A percentile compares a stretch with the other conserved stretches of the same genome.
These are phyloP conservation scores for Abelmoschus esculentus DNA, from an alignment of 345 rosid genomes.

Conservation along the genomic window DNA sequence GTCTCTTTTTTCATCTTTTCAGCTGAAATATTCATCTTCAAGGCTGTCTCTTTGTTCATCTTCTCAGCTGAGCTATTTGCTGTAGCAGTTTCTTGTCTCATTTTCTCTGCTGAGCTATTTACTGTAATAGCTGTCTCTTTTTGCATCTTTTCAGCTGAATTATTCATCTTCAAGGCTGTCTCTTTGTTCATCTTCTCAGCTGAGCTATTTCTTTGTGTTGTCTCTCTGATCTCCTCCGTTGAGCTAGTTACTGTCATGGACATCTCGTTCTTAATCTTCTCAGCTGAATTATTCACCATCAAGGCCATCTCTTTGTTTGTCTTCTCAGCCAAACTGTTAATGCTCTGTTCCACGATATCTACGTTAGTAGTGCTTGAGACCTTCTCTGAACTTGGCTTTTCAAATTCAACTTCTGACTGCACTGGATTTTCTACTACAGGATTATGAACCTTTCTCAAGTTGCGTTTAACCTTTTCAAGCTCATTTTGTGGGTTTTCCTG, in stretches of 20 bases:
- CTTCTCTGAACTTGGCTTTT: slow-evolving; percentile 44
- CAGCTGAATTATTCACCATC: slow-evolving; percentile 18
- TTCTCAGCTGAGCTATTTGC: too few species aligned
- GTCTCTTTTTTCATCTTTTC: too few species aligned
- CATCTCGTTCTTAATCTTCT: slow-evolving; percentile 23
- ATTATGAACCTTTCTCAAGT: slow-evolving; percentile 80
- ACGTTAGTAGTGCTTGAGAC: slow-evolving; percentile 23
- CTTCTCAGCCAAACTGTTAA: slow-evolving; percentile 25
- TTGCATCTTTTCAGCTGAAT: too few species aligned
- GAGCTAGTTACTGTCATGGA: neutral
- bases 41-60: too few species aligned
- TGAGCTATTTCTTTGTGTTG: too few species aligned
- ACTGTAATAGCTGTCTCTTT: too few species aligned
- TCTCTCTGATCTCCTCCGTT: too few species aligned
- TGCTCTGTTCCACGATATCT: slow-evolving; percentile 26
- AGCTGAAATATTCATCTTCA: too few species aligned
- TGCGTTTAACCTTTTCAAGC: slow-evolving; percentile 87
- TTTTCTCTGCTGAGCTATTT: too few species aligned
- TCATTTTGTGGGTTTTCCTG: slow-evolving; percentile 75
- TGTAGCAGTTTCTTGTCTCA: too few species aligned
- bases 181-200: too few species aligned
- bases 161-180: too few species aligned
- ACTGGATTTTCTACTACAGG: slow-evolving; percentile 51
- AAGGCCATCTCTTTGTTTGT: slow-evolving; percentile 23
- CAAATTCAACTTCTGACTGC: slow-evolving; percentile 45